Percentiles rank a stretch among this genome's conserved stretches.
phyloP scores from a whole-genome alignment of 768 basidiomycete species.

The Xanthoconium purpureum region DNA sequence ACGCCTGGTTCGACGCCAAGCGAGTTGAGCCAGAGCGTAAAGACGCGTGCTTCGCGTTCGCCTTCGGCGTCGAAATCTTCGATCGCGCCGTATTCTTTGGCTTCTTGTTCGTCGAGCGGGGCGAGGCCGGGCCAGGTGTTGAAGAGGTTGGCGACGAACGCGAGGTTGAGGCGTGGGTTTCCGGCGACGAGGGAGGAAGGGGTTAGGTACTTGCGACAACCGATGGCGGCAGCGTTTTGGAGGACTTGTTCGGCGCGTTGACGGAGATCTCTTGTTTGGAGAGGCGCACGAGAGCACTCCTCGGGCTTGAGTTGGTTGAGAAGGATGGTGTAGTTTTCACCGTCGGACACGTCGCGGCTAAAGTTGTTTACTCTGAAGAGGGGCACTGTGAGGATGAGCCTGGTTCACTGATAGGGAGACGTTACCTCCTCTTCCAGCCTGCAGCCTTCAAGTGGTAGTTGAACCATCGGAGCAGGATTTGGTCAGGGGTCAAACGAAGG shows the following conservation, averaged over 20 bases:
- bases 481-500: constrained; percentile 90
- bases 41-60: constrained; percentile 95
- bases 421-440: constrained; percentile 80
- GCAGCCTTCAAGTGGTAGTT: constrained; percentile 98
- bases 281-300: constrained; percentile 84
- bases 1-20: constrained; percentile 95
- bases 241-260: constrained; percentile 91
- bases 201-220: constrained; percentile 94
- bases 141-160: constrained; percentile 98
- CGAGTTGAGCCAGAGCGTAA: constrained; percentile 97
- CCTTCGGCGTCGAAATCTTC: constrained; percentile 99
- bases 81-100: constrained; percentile 82
- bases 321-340: constrained; percentile 95
- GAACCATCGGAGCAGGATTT: constrained; percentile 98
- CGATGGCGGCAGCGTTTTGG: constrained; percentile 89
- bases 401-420: not conserved
- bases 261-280: constrained; percentile 80
- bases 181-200: constrained; percentile 88
- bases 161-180: constrained; percentile 95
- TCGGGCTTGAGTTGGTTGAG: constrained; percentile 95
- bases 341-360: constrained; percentile 94
- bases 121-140: constrained; percentile 95
- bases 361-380: constrained; percentile 89
- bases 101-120: constrained; percentile 91
- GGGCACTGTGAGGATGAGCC: not conserved